phyloP scores from a whole-genome alignment of 805 yeast genomes.

The Kazachstania martiniae region DNA sequence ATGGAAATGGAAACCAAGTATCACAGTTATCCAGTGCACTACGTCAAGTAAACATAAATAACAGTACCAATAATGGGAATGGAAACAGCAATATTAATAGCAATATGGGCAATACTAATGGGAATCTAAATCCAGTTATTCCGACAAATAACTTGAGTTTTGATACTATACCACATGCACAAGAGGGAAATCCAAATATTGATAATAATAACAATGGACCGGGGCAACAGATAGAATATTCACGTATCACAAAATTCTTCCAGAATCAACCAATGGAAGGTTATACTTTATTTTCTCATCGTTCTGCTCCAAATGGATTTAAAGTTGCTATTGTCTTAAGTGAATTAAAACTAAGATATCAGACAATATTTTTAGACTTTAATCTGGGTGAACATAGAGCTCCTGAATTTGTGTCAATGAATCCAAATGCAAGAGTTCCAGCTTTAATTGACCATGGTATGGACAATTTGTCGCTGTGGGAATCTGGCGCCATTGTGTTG shows the following conservation, averaged over 20 bases:
- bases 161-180: no score
- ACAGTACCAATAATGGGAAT: constrained; percentile 17
- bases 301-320: constrained; percentile 92
- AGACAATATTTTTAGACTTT: constrained; percentile 78
- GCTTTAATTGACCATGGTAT: constrained; percentile 81
- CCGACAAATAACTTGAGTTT: no score
- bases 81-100: constrained; percentile 18
- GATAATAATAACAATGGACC: no score
- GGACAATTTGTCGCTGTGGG: constrained; percentile 83
- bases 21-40: constrained; percentile 27
- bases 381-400: constrained; percentile 84
- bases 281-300: constrained; percentile 68
- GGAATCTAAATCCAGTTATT: not conserved
- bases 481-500: constrained; percentile 81
- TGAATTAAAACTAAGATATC: constrained; percentile 69
- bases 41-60: constrained; percentile 25
- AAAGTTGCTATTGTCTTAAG: constrained; percentile 85
- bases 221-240: constrained; percentile 32
- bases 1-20: constrained; percentile 10
- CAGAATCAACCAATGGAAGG: constrained; percentile 73
- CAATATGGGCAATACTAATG: not conserved
- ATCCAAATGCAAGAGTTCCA: constrained; percentile 94
- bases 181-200: no score
- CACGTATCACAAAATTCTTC: constrained; percentile 61
- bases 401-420: constrained; percentile 86